A percentile compares a stretch with the other conserved stretches of the same genome.
These are phyloP conservation scores for Candida ipomoeae DNA, from an alignment of 805 yeast genomes.

Conservation along the genomic window DNA sequence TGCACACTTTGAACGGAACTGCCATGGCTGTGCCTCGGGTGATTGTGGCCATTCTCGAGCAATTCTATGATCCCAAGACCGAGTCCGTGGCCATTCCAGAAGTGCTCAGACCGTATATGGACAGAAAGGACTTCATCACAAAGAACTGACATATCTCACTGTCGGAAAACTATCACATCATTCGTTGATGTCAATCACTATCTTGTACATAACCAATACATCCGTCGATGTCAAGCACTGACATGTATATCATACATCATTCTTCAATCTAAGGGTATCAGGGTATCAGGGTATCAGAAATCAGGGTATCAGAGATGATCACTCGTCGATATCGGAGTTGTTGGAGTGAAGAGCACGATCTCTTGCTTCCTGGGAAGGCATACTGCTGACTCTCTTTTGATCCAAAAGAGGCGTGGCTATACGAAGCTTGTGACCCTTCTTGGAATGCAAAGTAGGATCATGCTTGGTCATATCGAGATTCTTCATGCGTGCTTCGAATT, in stretches of 20 bases:
- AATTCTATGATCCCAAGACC: slow-evolving; percentile 59
- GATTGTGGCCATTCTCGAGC: slow-evolving; percentile 85
- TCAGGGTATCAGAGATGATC: neutral
- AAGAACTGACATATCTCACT: neutral
- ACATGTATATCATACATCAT: slow-evolving; percentile 1
- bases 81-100: slow-evolving; percentile 60
- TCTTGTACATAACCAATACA: too few relatives aligned
- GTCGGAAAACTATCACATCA: too few relatives aligned
- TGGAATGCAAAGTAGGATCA: slow-evolving; percentile 22
- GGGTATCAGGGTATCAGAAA: neutral
- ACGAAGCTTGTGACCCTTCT: slow-evolving; percentile 15
- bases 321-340: slow-evolving; percentile 18
- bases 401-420: slow-evolving; percentile 9
- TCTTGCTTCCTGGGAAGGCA: slow-evolving; percentile 9
- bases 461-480: slow-evolving; percentile 4
- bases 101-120: slow-evolving; percentile 70
- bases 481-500: slow-evolving; percentile 6
- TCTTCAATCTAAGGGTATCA: neutral
- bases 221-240: neutral
- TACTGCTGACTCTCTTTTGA: slow-evolving; percentile 7
- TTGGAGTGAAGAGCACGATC: slow-evolving; percentile 4
- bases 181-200: too few relatives aligned
- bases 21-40: slow-evolving; percentile 94
- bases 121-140: slow-evolving; percentile 42
- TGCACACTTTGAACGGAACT: slow-evolving; percentile 89